phyloP scores from a whole-genome alignment of 768 basidiomycete species.

The Filobasidium floriforme region DNA sequence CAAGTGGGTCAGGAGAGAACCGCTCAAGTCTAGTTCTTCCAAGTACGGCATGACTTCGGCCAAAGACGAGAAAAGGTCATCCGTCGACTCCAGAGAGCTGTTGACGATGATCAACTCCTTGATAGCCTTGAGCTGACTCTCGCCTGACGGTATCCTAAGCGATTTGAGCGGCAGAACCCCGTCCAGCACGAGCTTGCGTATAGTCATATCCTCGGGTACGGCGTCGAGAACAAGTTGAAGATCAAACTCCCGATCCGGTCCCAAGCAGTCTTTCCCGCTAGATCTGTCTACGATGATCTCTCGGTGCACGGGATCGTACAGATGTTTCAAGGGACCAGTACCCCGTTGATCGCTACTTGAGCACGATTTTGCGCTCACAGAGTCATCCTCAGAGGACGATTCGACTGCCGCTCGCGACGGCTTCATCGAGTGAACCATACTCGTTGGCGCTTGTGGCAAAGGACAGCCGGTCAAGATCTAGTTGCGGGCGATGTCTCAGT shows the following conservation, averaged over 20 bases:
- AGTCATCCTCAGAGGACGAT: no score
- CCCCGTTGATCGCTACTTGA: no score
- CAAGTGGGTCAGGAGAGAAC: constrained; percentile 14
- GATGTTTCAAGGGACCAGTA: not conserved
- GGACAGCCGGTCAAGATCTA: no score
- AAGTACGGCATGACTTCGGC: constrained; percentile 10
- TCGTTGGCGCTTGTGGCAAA: no score
- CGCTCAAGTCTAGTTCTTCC: constrained; percentile 19
- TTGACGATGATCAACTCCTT: constrained; percentile 11
- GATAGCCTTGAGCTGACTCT: not conserved
- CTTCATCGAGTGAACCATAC: no score
- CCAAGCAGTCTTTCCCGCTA: no score
- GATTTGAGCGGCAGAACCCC: constrained; percentile 6
- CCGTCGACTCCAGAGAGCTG: constrained; percentile 7
- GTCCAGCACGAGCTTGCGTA: constrained; percentile 1
- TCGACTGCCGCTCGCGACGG: no score
- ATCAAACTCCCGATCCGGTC: not conserved
- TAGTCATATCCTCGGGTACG: not conserved
- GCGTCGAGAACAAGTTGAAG: constrained; percentile 8
- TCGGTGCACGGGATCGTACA: constrained; percentile 9
- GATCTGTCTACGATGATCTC: constrained; percentile 1
- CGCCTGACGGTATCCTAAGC: not conserved
- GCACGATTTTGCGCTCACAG: no score
- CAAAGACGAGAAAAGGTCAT: not conserved
- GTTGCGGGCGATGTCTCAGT: no score